phyloP scores from a whole-genome alignment of 2,329 filamentous ascomycete species.

The Colletotrichum zoysiae region DNA sequence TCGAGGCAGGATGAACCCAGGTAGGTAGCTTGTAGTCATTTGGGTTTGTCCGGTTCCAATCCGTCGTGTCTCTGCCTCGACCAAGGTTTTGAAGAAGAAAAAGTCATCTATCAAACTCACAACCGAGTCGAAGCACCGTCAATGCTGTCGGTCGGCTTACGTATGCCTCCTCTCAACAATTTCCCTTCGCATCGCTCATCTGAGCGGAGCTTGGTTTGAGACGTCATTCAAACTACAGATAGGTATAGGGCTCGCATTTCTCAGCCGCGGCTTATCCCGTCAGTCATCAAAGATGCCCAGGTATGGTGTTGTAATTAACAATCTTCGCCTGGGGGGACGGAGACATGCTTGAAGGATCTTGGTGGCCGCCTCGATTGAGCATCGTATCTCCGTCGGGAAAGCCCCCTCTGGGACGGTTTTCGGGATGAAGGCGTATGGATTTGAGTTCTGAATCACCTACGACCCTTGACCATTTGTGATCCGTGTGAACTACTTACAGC shows the following conservation, averaged over 20 bases:
- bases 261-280: background rate
- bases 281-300: background rate
- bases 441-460: background rate
- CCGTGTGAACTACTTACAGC: background rate
- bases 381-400: background rate
- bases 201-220: background rate
- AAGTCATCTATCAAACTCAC: background rate
- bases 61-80: constrained; percentile 1
- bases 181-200: background rate
- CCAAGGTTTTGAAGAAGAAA: background rate
- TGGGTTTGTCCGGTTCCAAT: background rate
- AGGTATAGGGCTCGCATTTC: background rate
- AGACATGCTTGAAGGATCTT: background rate
- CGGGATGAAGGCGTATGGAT: background rate
- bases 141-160: background rate
- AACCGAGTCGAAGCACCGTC: background rate
- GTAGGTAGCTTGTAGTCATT: background rate
- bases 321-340: background rate
- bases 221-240: background rate
- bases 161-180: background rate
- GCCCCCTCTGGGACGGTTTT: background rate
- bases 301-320: background rate
- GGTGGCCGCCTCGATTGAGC: background rate
- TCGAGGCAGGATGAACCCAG: constrained; percentile 23
- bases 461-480: background rate